A percentile compares a stretch with the other conserved stretches of the same genome.
Evolutionary conservation across 2,329 filamentous ascomycete genomes (phyloP).

Genomic region (Xylaria sp.): DNA sequence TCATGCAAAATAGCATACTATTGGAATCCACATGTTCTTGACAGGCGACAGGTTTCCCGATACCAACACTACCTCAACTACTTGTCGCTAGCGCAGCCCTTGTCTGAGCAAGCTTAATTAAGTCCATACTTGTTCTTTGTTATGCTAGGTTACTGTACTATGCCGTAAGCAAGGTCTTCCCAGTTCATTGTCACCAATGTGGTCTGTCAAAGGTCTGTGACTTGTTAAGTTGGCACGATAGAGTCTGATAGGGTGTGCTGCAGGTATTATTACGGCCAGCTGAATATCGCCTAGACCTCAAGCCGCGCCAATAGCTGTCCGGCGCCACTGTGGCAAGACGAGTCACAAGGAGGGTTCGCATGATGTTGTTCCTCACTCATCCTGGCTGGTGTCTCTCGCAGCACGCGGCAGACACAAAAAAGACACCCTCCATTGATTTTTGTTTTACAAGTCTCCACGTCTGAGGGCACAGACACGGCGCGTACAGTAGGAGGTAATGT

Average conservation of each 20-base stretch:
- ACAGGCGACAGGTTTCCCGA: not conserved
- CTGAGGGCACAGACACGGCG: not conserved
- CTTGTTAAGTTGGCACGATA: too few species aligned
- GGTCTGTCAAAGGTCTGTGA: too few species aligned
- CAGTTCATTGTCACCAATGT: not conserved
- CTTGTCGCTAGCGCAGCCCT: not conserved
- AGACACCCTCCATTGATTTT: too few species aligned
- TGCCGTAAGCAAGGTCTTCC: not conserved
- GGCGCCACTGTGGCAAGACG: conserved; percentile 3
- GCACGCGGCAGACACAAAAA: not conserved
- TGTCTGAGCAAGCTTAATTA: too few species aligned
- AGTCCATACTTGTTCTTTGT: too few species aligned
- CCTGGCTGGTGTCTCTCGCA: not conserved
- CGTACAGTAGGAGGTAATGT: too few species aligned
- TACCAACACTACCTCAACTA: not conserved
- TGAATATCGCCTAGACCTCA: not conserved
- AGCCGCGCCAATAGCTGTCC: not conserved
- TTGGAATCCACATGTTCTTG: conserved; percentile 3
- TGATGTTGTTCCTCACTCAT: not conserved
- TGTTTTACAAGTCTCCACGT: too few species aligned
- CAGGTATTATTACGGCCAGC: not conserved
- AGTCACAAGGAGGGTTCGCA: not conserved
- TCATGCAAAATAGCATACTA: conserved; percentile 4
- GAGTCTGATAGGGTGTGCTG: too few species aligned
- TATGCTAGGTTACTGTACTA: too few species aligned